Evolutionary conservation across 2,329 filamentous ascomycete species (phyloP), one percentile per base, ranked within the genome.

Genomic region (Xylaria hypoxylon): DNA sequence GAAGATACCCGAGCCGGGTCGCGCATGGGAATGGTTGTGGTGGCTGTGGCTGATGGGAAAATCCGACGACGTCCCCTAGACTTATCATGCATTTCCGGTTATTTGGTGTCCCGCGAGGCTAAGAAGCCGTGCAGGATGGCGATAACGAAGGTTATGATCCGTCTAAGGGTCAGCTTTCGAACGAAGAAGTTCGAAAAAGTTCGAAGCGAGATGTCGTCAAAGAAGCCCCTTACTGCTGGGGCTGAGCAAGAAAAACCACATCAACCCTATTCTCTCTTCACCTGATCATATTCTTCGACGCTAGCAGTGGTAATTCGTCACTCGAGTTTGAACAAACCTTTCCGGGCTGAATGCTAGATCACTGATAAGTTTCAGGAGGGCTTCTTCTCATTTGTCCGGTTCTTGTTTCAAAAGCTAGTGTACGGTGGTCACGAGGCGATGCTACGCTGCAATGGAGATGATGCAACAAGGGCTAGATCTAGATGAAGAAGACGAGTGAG

Each of bases 1-100:
- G 56, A 67, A 64, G 64, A 38, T 31, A 57, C 6, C 64, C 60
- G 50, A 60, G 60, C 64, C 64, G 64, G 48, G 50, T 51, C n/a
- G 60, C 48, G 26, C 59, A 59, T 38, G 45, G 52, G 47, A 3
- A 48, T 19, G 13, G 57, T 56, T 28, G 22, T 17, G 3, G 59
- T 64, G 53, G 60, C 40, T 59, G 45, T 67, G 64, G 64, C 59
- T 59, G 31, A 52, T 45, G 58, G 58, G 62, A 50, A 42, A 52
- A 26, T 2, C 53, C 59, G 35, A 56, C 45, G 52, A 28, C 35
- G 35, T 35, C 24, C 42, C 38, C 53, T 26, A 33, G 38, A 55
- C 40, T 26, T 53, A 19, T 24, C 64, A 33, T 67, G 55, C 55
- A 56, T 67, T 51, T 53, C 40, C 60, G 64, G 60, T 60, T 56